Evolutionary conservation across 176 grass and related monocot genomes (phyloP).

Genomic region (Lolium perenne): DNA sequence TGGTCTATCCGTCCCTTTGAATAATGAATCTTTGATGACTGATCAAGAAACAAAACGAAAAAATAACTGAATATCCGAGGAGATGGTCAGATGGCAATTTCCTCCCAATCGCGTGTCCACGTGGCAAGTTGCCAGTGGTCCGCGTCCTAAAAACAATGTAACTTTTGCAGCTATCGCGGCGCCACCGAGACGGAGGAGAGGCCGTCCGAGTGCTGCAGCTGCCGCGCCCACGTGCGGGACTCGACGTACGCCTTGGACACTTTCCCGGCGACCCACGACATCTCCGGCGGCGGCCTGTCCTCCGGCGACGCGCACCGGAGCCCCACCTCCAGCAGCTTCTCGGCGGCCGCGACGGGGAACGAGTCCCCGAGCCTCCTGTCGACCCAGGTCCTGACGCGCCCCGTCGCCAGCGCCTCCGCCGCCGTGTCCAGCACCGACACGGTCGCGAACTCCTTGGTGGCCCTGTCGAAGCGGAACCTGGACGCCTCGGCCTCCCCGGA

Average conservation of each 20-base stretch:
- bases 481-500: not conserved
- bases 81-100: no score
- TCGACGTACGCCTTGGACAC: conserved; percentile 70
- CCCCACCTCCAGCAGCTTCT: conserved; percentile 61
- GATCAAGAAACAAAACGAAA: not conserved
- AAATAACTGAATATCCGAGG: no score
- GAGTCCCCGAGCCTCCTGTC: conserved; percentile 76
- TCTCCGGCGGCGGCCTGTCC: conserved; percentile 48
- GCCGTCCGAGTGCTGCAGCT: conserved; percentile 42
- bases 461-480: not conserved
- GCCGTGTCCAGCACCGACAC: conserved; percentile 5
- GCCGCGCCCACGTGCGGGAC: conserved; percentile 55
- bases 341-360: conserved; percentile 60
- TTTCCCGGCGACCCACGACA: conserved; percentile 73
- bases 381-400: conserved; percentile 50
- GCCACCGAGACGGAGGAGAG: conserved; percentile 67
- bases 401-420: not conserved
- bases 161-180: conserved; percentile 41
- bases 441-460: not conserved
- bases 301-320: conserved; percentile 53
- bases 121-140: no score
- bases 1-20: no score
- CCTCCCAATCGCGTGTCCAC: no score
- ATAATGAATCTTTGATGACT: not conserved
- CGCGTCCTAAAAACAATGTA: no score